phyloP scores from a whole-genome alignment of 176 grass and related monocot genomes.

The Thinopyrum elongatum region DNA sequence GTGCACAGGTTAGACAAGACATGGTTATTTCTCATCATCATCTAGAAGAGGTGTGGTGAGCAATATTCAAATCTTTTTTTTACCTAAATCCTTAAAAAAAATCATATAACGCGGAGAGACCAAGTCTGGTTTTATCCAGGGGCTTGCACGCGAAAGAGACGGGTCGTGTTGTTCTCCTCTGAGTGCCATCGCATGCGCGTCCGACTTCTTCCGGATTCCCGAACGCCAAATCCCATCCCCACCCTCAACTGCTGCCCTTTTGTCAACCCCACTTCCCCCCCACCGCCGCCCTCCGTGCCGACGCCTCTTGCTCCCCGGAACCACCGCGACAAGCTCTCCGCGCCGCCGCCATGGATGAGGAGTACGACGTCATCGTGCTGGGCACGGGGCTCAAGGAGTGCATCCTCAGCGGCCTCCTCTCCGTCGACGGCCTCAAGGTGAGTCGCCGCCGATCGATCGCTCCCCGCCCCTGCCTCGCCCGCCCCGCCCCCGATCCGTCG shows the following conservation, averaged over 20 bases:
- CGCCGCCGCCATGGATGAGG: conserved; percentile 72
- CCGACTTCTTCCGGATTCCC: conserved; percentile 14
- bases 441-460: background rate
- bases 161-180: background rate
- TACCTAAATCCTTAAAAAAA: too few relatives aligned
- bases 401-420: conserved; percentile 99
- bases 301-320: background rate
- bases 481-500: background rate
- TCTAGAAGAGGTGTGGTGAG: too few relatives aligned
- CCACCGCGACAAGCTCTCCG: background rate
- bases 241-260: conserved; percentile 3
- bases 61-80: too few relatives aligned
- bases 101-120: too few relatives aligned
- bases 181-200: conserved; percentile 18
- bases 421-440: conserved; percentile 96
- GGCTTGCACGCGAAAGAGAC: conserved; percentile 13
- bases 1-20: too few relatives aligned
- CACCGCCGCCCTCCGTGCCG: background rate
- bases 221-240: background rate
- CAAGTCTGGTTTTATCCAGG: background rate
- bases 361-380: conserved; percentile 97
- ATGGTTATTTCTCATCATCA: too few relatives aligned
- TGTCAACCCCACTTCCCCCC: conserved; percentile 39
- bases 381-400: conserved; percentile 99
- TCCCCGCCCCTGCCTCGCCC: background rate